phyloP scores from a whole-genome alignment of 2,329 filamentous ascomycete genomes.

The Cercospora sojina region DNA sequence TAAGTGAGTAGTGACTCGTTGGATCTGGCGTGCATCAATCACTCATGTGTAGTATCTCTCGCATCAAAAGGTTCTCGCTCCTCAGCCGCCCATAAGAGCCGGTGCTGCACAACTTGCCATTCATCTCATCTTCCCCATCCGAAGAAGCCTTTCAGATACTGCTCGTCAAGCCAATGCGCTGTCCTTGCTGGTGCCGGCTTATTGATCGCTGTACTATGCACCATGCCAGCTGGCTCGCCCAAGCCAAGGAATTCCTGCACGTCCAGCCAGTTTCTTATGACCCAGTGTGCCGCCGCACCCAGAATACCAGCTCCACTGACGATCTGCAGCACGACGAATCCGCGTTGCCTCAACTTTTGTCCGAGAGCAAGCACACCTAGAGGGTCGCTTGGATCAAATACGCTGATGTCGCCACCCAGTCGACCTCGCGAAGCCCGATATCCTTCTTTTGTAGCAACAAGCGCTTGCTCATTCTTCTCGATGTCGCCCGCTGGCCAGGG shows the following conservation, averaged over 20 bases:
- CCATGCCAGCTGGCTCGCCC: slow-evolving; percentile 15
- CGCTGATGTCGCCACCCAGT: slow-evolving; percentile 39
- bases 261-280: slow-evolving; percentile 38
- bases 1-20: not conserved
- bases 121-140: slow-evolving; percentile 12
- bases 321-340: slow-evolving; percentile 69
- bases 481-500: slow-evolving; percentile 61
- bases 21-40: not conserved
- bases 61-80: not conserved
- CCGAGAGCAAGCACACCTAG: slow-evolving; percentile 72
- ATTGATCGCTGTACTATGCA: slow-evolving; percentile 19
- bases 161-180: slow-evolving; percentile 15
- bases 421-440: slow-evolving; percentile 33
- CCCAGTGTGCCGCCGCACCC: slow-evolving; percentile 59
- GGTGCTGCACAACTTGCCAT: not conserved
- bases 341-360: slow-evolving; percentile 56
- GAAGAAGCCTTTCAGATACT: slow-evolving; percentile 12
- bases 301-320: slow-evolving; percentile 72
- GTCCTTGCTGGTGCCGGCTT: slow-evolving; percentile 6
- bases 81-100: not conserved
- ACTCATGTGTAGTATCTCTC: not conserved
- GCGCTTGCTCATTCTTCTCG: slow-evolving; percentile 32
- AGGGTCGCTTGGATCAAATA: slow-evolving; percentile 66
- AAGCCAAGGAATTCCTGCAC: slow-evolving; percentile 33
- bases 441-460: slow-evolving; percentile 30